Evolutionary conservation across 352 stramenopile genomes (phyloP), one percentile per base, ranked within the genome.

Genomic region (Globisporangium orthogonon): DNA sequence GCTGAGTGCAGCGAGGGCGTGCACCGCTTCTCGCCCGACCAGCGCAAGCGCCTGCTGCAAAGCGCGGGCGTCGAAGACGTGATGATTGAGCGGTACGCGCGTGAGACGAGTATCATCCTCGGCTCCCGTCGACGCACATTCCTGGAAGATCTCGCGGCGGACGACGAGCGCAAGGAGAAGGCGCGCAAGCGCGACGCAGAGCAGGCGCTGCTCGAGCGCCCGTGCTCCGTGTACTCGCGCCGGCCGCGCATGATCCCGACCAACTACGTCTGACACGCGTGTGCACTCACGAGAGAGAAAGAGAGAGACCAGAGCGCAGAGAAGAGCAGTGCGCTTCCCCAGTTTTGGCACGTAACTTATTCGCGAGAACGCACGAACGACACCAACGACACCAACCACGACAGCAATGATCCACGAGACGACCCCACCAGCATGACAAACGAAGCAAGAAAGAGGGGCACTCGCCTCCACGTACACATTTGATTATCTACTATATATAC

Each of bases 171-270:
- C 15, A 40, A 61, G 52, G 52, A 65, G 33, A 56, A 63, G 39
- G 66, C 62, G 6, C 68, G 65, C 33, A 87, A 86, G 60, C 71
- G 74, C 44, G 79, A 66, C 53, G 67, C 73, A 45, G 66, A 78
- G 14, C 61, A 82, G 35, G 63, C 68, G 30, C 67, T 83, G 39
- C 69, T 78, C 33, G 52, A 67, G 54, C 71, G 70, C 41, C 64
- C 73, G 35, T 79, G 76, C 50, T 70, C 73, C 30, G 56, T 69
- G 40, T 77, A 74, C 66, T 64, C 80, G 48, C 67, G 74, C 48
- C 64, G 74, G 54, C 77, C 77, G 31, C 72, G 77, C 43, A 87
- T 87, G 72, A 87, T 87, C 62, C 77, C 77, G 40, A 62, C 72
- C 61, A 84, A 87, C 64, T 87, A 87, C 62, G 69, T 71, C 45